Conservation (phyloP, 345 rosid species). For the Salix exigua region DNA sequence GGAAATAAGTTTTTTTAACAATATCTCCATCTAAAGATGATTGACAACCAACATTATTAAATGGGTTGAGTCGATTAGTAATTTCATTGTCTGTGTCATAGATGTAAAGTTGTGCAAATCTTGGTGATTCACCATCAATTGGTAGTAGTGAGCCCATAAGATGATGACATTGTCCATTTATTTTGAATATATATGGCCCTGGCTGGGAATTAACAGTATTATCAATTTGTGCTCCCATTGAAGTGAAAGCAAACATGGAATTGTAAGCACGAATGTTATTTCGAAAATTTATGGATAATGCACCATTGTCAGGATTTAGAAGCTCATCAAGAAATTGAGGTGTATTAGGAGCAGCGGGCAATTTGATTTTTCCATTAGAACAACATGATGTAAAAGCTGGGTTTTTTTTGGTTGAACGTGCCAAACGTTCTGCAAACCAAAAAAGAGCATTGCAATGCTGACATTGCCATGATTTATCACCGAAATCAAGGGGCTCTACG, state of each 20-base stretch:
- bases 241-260: not conserved
- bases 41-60: rapidly evolving
- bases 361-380: no score
- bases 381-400: no score
- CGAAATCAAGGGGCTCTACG: no score
- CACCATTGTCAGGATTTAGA: not conserved
- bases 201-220: not conserved
- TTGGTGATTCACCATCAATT: rapidly evolving
- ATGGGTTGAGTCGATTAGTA: not conserved
- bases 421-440: no score
- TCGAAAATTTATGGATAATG: not conserved
- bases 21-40: not conserved
- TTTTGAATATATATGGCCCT: not conserved
- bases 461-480: no score
- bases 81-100: no score
- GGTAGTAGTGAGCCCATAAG: not conserved
- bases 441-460: no score
- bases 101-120: constrained; percentile 2
- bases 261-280: not conserved
- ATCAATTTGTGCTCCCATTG: not conserved
- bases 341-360: no score
- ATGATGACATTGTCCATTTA: not conserved
- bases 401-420: no score
- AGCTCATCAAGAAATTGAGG: not conserved
- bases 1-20: not conserved